Percentiles rank a stretch among this genome's conserved stretches.
Conservation (phyloP, 2,329 filamentous ascomycete genomes). For the Fusarium metavorans region DNA sequence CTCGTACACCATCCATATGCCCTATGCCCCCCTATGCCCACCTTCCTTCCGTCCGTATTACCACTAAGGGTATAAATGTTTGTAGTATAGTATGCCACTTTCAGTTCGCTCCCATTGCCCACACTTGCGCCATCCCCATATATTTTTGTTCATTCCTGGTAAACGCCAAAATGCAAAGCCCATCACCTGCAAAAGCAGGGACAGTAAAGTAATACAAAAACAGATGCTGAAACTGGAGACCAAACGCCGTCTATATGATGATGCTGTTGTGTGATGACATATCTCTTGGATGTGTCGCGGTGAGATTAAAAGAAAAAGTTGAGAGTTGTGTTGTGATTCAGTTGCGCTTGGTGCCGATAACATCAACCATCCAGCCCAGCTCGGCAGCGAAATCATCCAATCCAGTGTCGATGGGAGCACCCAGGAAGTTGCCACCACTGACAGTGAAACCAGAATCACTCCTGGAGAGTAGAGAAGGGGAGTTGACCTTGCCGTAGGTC, state of each 20-base stretch:
- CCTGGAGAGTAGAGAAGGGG: constrained; percentile 43
- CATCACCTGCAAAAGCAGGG: constrained; percentile 10
- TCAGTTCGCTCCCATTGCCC: constrained; percentile 6
- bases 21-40: not conserved
- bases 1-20: not conserved
- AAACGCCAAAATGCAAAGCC: constrained; percentile 39
- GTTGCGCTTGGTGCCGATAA: constrained; percentile 54
- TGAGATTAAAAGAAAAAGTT: constrained; percentile 12
- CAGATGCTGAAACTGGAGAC: constrained; percentile 7
- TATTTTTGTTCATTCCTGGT: constrained; percentile 11
- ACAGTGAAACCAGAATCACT: constrained; percentile 34
- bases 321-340: constrained; percentile 19
- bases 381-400: constrained; percentile 59
- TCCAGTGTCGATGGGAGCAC: constrained; percentile 51
- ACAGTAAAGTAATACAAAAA: constrained; percentile 10
- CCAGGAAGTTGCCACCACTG: constrained; percentile 46
- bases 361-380: constrained; percentile 64
- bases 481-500: constrained; percentile 38
- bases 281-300: constrained; percentile 7
- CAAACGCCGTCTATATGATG: constrained; percentile 39
- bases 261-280: constrained; percentile 13
- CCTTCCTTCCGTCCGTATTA: constrained; percentile 22
- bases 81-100: constrained; percentile 1
- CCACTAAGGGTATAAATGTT: constrained; percentile 15
- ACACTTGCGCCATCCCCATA: constrained; percentile 24